Evolutionary conservation across 2,329 filamentous ascomycete species (phyloP), one percentile per base, ranked within the genome.

Genomic region (Alternaria metachromatica): DNA sequence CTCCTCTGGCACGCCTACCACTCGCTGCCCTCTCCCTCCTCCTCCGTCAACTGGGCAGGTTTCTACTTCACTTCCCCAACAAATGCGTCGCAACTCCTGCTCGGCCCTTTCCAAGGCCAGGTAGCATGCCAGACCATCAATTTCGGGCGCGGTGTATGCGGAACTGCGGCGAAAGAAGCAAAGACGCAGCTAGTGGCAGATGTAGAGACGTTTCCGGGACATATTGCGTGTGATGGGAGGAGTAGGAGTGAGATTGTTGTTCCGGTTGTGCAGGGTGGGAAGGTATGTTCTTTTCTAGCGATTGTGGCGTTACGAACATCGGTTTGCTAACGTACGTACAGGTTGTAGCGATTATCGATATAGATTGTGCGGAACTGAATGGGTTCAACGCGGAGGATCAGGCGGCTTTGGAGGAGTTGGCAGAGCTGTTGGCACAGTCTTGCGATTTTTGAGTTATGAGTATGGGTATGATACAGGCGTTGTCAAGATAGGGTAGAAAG

Each of bases 221-320:
- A 95, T 76, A 94, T 96, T 74, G 92, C 92, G 10, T 95, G 92
- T 77, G 92, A 96, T 78, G 87, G 87, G 5, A 90, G 88, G 61
- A 92, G 88, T 72, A 87, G 84, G 81, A 94, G 92, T 76, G 92
- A 96, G 83, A 90, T 96, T 76, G 92, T 96, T 18, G 92, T 95
- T 53, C 92, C 92, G 2, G 86, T 95, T 65, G 68, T 91, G 10
- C 74, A 82, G 63, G 72, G 72, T n/a, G 83, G 77, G 21, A 83
- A 83, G 80, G 84, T 85, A 66, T 70, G 78, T 72, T 33, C 12
- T 21, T 9, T 73, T 21, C 21, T 21, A 21, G 21, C 21, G 3
- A 21, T 21, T 21, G 21, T 21, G 21, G 3, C 4, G 4, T 21
- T 3, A 21, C 3, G 21, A 21, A 21, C 21, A 21, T 21, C 21